Base-by-base conservation (phyloP, 1,284 basidiomycete genomes). In the Fomitopsis palustris region DNA sequence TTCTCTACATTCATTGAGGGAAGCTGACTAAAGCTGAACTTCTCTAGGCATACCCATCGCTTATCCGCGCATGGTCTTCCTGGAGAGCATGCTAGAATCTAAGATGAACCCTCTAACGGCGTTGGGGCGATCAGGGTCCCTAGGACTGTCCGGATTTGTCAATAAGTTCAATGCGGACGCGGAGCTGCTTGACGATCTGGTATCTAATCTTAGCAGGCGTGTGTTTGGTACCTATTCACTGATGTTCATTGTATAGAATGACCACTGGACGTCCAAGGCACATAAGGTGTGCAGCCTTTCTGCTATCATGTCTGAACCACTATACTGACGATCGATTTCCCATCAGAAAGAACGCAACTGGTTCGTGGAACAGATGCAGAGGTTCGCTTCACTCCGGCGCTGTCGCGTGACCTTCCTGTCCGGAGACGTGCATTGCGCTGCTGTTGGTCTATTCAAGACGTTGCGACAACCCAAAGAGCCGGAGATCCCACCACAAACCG, bases 141-240 rank as follows among this genome's bases (percentile, higher is more conserved):
- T 91, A 53, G 90, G 89, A 21, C 72, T 95, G 35, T 83, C 84
- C 35, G 87, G 91, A 9, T 91, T 96, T 68, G 87, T 94, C 25
- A 96, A 96, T 74, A 93, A 92, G 71, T 97, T 96, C 75, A 95
- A 97, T 73, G 86, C 87, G 29, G 92, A 95, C 54, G 90, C 93
- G 0, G 95, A 96, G 73, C 75, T 97, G 42, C 81, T 97, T 56
- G 95, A 98, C 74, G 95, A 98, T 76, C 80, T 97, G 72, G 88
- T 88, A 62, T 55, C 83, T 68, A 4, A 45, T 23, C 21, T 25
- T 19, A 4, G 17, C 1, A 23, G 4, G 16, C 17, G 35, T 12
- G 19, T 1, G n/a, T 29, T n/a, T 19, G 49, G 16, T 43, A 25
- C 35, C 33, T 17, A 10, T 23, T 53, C 23, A 35, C 31, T 19